Base-by-base conservation (phyloP, 768 basidiomycete species). In the Phylloporus sp. region DNA sequence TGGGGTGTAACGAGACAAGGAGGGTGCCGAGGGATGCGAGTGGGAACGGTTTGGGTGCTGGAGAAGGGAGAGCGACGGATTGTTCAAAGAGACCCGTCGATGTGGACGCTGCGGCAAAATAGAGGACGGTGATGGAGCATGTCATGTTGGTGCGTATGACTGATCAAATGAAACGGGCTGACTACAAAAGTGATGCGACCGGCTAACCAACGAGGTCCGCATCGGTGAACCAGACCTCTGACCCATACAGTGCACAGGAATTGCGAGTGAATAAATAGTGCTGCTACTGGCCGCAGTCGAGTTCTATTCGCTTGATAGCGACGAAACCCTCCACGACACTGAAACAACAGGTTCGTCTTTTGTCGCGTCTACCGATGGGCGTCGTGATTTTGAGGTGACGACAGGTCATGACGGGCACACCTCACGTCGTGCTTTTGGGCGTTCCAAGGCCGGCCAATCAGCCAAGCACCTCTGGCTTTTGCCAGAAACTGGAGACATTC, bases 31-130 rank as follows among this genome's bases (percentile, higher is more conserved):
- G 78, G 31, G 72, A 74, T 44, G 75, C 74, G 45, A 86, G 76
- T 31, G 66, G 77, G 66, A 82, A 77, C 40, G 69, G 73, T 41
- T 18, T 31, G 8, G 22, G 16, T 4, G 34, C 9, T 15, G 34
- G 18, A 10, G 16, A 8, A 13, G 73, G 81, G 5, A 91, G 75
- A 3, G 66, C 22, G 45, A 92, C 59, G 18, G 58, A 54, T 62
- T 91, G 82, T 45, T 72, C 73, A 11, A 77, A 76, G 39, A 81
- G 72, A 6, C 80, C 77, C n/a, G 81, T 80, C 13, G 83, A 76
- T 2, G 89, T 88, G 6, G 85, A 87, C 7, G 90, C 86, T 36
- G 81, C 75, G 6, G 79, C 80, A 60, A 80, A 81, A 67, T 78
- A 79, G 50, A 80, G 76, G 8, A 79, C 68, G 39, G 71, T 78